Evolutionary conservation across 371 early-diverging fungal genomes (phyloP).

Genomic region (Lichtheimia hyalospora): DNA sequence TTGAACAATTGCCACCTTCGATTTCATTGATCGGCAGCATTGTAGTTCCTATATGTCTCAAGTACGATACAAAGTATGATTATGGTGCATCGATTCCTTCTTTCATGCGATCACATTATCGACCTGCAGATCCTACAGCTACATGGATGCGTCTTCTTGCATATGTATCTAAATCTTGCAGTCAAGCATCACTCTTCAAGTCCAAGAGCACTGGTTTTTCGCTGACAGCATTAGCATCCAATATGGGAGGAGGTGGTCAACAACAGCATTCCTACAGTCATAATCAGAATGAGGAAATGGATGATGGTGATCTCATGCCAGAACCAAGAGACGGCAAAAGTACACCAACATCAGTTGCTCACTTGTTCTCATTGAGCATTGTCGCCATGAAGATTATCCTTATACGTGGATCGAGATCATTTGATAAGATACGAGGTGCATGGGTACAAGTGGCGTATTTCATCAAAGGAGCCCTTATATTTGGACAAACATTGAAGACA

Average conservation of each 20-base stretch:
- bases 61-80: constrained; percentile 40
- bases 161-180: constrained; percentile 35
- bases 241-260: constrained; percentile 12
- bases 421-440: constrained; percentile 40
- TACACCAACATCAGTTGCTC: constrained; percentile 25
- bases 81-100: constrained; percentile 22
- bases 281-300: constrained; percentile 5
- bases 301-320: constrained; percentile 8
- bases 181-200: constrained; percentile 34
- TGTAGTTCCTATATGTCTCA: constrained; percentile 55
- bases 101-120: constrained; percentile 17
- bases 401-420: constrained; percentile 45
- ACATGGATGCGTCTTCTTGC: constrained; percentile 47
- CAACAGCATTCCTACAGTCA: neutral
- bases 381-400: constrained; percentile 58
- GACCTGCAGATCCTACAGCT: constrained; percentile 29
- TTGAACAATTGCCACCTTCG: constrained; percentile 47
- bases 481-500: constrained; percentile 35
- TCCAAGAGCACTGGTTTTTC: constrained; percentile 44
- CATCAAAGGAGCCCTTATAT: constrained; percentile 32
- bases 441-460: constrained; percentile 47
- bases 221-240: constrained; percentile 27
- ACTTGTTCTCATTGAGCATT: constrained; percentile 46
- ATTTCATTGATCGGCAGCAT: constrained; percentile 48
- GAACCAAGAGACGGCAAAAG: constrained; percentile 38